Evolutionary conservation across 1,284 basidiomycete genomes (phyloP), one percentile per base, ranked within the genome.

Genomic region (Rhodotorula sp.): DNA sequence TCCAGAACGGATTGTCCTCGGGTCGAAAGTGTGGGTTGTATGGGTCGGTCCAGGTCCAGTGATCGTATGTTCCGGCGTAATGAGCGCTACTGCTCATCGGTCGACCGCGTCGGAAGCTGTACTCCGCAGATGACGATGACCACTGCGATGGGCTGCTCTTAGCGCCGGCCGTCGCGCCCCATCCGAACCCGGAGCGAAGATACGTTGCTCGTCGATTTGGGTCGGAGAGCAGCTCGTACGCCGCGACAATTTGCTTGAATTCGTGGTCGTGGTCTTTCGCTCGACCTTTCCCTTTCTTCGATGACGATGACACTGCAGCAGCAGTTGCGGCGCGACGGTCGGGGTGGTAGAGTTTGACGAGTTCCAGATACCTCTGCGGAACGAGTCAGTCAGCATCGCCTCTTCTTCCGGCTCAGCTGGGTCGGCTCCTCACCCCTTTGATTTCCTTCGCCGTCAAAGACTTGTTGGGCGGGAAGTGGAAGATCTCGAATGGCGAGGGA

Each of bases 161-260:
- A 34, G 49, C 58, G 4, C 65, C 53, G 13, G 58, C 60, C 27
- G 61, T 27, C 24, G 32, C 9, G 29, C 70, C 70, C 76, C 74
- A 77, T 9, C 75, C 75, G 29, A 70, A 32, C 6, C 76, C 75
- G 19, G 59, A 67, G 27, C 66, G 62, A 4, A 73, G 64, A 64
- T 75, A 77, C 27, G 57, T 44, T 4, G 66, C 64, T 5, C 75
- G 63, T 11, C 68, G 68, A 13, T 65, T 56, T 19, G 73, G 71
- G 32, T 76, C 68, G 19, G 70, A 63, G 19, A 77, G 68, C 19
- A 77, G 57, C 48, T 76, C 76, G 62, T 76, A 74, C n/a, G 76
- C 76, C 1, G 69, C 64, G 11, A 71, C 67, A 55, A 77, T 76
- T 51, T 71, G 66, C 62, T 74, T 70, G 59, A 70, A 71, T 51